Base-by-base conservation (phyloP, 306 rosid genomes). In the Gleditsia sinensis region DNA sequence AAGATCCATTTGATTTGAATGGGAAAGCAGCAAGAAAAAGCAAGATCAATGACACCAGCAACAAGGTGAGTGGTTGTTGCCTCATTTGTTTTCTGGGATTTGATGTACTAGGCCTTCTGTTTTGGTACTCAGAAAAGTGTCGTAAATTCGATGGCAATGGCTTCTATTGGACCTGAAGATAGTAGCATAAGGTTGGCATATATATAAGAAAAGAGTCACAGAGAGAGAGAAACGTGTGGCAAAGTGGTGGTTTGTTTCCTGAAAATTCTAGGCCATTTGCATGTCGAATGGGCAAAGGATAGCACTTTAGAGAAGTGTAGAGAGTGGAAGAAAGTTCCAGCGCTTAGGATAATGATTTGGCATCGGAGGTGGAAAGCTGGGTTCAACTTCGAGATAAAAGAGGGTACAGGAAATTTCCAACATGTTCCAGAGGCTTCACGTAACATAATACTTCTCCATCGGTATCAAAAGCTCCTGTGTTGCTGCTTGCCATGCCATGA, bases 1-100 rank as follows among this genome's bases (percentile, higher is more conserved):
- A 54, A 42, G 85, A 86, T 6, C 81, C 89, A 12, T 83, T 42
- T 82, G 76, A 48, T 24, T 77, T 70, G 25, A 66, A 63, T 61
- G 75, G 72, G 53, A 61, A 46, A 56, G 66, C 78, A 39, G 62
- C 27, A 28, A 78, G 33, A 75, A 70, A 60, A 30, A 82, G 25
- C 48, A 83, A 42, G 54, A 75, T 16, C 17, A 88, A 5, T 5
- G 68, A 60, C 45, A 79, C 13, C 14, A 77, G 7, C 21, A 17
- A 49, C 56, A 56, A 65, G 25, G 21, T 42, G n/a, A 63, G 25
- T 28, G 32, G 20, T 16, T 74, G 75, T 40, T 49, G 75, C 81
- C 51, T 71, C 90, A 83, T 86, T 78, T 53, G 24, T 28, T 16
- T 49, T 0, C 42, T 21, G 60, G 14, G 32, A 51, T 13, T 40